Percentiles rank a stretch among this genome's conserved stretches.
phyloP scores from a whole-genome alignment of 148 eudicot species.

The Rhododendron molle region DNA sequence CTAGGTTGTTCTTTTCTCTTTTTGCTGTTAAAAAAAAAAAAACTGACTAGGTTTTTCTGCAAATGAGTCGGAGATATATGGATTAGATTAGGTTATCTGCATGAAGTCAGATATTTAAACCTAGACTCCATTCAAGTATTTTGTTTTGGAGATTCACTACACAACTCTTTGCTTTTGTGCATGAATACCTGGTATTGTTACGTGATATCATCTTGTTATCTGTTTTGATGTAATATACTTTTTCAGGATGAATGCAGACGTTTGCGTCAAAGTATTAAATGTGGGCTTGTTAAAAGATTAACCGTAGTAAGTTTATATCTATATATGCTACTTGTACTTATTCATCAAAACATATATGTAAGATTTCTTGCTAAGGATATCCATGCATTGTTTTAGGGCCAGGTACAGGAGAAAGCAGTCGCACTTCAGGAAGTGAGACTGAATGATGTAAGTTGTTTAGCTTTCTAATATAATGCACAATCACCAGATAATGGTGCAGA shows the following conservation, averaged over 20 bases:
- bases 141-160: neutral
- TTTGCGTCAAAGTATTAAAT: constrained; percentile 82
- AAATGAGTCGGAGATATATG: neutral
- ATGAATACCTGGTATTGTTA: neutral
- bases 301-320: constrained; percentile 62
- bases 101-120: neutral
- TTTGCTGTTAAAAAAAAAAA: no score
- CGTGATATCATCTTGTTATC: neutral
- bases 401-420: constrained; percentile 72
- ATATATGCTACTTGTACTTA: neutral
- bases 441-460: constrained; percentile 55
- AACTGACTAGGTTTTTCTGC: neutral
- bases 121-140: neutral
- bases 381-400: constrained; percentile 52
- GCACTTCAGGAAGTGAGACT: constrained; percentile 64
- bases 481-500: neutral
- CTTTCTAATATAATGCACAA: constrained; percentile 4
- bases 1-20: neutral
- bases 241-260: constrained; percentile 89
- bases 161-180: neutral
- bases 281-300: constrained; percentile 78
- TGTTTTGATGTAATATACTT: constrained; percentile 14
- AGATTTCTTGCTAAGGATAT: constrained; percentile 8
- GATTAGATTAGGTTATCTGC: neutral
- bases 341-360: neutral